Conservation (phyloP, 306 rosid genomes). For the Gastrolobium villosum region DNA sequence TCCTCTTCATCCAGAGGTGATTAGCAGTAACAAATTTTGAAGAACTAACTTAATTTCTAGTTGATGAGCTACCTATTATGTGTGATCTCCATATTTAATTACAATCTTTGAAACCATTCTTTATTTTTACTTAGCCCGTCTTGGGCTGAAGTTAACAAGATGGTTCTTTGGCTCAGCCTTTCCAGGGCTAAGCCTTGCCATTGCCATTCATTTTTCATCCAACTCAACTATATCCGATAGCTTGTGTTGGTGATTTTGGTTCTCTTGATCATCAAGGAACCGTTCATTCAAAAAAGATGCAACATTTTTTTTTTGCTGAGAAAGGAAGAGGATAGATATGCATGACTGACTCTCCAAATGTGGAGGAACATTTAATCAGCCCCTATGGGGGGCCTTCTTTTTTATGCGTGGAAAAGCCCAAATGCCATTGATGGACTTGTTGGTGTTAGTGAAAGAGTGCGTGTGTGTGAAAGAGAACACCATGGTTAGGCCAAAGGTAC, state of each 20-base stretch:
- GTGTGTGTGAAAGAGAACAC: constrained; percentile 68
- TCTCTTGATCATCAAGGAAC: constrained; percentile 57
- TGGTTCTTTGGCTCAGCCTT: constrained; percentile 54
- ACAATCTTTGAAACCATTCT: constrained; percentile 69
- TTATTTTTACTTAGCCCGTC: constrained; percentile 57
- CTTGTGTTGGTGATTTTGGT: constrained; percentile 66
- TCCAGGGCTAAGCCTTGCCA: constrained; percentile 60
- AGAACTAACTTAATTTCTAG: constrained; percentile 48
- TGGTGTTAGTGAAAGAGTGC: constrained; percentile 66
- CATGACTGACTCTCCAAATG: constrained; percentile 82
- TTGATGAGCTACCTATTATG: constrained; percentile 58
- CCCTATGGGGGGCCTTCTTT: constrained; percentile 69
- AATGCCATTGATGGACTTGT: constrained; percentile 56
- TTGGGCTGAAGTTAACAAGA: constrained; percentile 56
- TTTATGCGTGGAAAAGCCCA: constrained; percentile 61
- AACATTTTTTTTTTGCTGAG: constrained; percentile 39
- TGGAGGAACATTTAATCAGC: constrained; percentile 54
- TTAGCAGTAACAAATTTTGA: constrained; percentile 57
- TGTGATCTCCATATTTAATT: constrained; percentile 55
- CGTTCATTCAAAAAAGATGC: constrained; percentile 55
- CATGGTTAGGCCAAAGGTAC: constrained; percentile 96
- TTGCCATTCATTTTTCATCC: constrained; percentile 43
- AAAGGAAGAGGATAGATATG: constrained; percentile 48
- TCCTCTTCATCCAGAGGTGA: constrained; percentile 62
- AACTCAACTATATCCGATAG: constrained; percentile 75